Conservation (phyloP, 1,284 basidiomycete genomes). For the Ustilago sp. region DNA sequence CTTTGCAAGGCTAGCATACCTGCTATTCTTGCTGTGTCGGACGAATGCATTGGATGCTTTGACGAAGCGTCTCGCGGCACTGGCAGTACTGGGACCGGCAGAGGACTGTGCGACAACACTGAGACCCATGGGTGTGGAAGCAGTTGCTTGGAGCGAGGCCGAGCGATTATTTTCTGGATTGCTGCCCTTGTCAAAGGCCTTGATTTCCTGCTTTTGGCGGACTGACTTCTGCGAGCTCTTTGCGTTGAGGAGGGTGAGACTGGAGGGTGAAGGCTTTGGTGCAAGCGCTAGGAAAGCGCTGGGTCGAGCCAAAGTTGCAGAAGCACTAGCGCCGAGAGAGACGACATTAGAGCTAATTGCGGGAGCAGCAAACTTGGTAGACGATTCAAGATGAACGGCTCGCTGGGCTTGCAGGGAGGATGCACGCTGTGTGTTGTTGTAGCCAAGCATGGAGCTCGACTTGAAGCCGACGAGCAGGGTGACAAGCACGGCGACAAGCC, state of each 20-base stretch:
- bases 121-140: constrained; percentile 8
- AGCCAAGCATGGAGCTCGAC: constrained; percentile 10
- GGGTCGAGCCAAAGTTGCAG: background rate
- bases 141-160: constrained; percentile 10
- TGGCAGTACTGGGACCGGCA: background rate
- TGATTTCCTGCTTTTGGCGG: background rate
- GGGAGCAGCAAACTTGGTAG: constrained; percentile 27
- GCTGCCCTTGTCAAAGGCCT: background rate
- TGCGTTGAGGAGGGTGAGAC: background rate
- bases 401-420: background rate
- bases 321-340: background rate
- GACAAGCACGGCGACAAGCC: constrained; percentile 30
- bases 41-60: background rate
- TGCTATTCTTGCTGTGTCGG: constrained; percentile 2
- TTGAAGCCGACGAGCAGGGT: constrained; percentile 31
- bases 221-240: background rate
- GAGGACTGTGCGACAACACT: constrained; percentile 3
- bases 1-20: constrained; percentile 5
- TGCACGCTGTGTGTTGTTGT: background rate
- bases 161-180: constrained; percentile 1
- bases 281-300: constrained; percentile 7
- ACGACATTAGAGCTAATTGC: background rate
- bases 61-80: background rate
- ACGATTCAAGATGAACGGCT: background rate
- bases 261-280: constrained; percentile 18